A percentile compares a stretch with the other conserved stretches of the same genome.
Conservation (phyloP, 2,329 filamentous ascomycete genomes). For the Hymenoscyphus fructigenus region DNA sequence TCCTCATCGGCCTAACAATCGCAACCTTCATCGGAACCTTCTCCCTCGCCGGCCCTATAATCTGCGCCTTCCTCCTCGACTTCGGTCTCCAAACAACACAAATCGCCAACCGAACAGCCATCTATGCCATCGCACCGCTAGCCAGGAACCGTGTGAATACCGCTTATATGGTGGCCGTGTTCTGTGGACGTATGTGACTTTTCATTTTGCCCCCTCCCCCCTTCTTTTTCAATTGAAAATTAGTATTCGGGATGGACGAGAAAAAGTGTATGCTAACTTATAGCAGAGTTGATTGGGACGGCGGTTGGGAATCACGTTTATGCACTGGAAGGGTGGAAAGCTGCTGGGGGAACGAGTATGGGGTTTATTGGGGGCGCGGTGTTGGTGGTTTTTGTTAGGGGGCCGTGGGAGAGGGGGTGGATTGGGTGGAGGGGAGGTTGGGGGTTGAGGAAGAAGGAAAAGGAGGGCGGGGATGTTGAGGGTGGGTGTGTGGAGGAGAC, state of each 20-base stretch:
- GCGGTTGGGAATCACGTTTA: slow-evolving; percentile 57
- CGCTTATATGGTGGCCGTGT: slow-evolving; percentile 75
- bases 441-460: slow-evolving; percentile 41
- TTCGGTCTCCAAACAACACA: slow-evolving; percentile 71
- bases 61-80: slow-evolving; percentile 71
- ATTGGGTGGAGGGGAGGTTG: slow-evolving; percentile 60
- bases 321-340: slow-evolving; percentile 54
- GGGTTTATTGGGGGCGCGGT: slow-evolving; percentile 52
- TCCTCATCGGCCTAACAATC: slow-evolving; percentile 60
- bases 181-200: too few relatives aligned
- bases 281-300: slow-evolving; percentile 71
- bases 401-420: slow-evolving; percentile 58
- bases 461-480: background rate
- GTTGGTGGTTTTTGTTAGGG: slow-evolving; percentile 46
- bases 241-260: too few relatives aligned
- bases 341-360: slow-evolving; percentile 55
- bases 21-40: slow-evolving; percentile 68
- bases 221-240: too few relatives aligned
- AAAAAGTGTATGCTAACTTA: too few relatives aligned
- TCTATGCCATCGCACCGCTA: slow-evolving; percentile 70
- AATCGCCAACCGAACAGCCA: slow-evolving; percentile 68
- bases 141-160: slow-evolving; percentile 77
- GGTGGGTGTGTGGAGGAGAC: background rate
- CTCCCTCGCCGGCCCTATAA: slow-evolving; percentile 67
- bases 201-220: too few relatives aligned